Conservation (phyloP, 352 stramenopile genomes). For the Pythium angustatum region DNA sequence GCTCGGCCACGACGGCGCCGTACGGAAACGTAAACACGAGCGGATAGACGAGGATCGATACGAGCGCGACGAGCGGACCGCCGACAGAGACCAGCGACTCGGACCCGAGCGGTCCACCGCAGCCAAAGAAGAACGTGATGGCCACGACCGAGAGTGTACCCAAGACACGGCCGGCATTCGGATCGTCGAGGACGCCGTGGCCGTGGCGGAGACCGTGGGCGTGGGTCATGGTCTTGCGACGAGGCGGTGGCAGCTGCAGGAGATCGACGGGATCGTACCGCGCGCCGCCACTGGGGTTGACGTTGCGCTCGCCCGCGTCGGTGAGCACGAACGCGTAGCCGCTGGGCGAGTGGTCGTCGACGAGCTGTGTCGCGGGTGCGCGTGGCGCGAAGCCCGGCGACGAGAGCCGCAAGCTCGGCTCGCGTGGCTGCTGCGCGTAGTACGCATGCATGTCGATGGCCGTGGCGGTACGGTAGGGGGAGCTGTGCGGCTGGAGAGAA, state of each 20-base stretch:
- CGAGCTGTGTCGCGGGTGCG: background rate
- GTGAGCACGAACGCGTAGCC: slow-evolving; percentile 17
- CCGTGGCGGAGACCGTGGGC: background rate
- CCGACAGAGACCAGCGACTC: slow-evolving; percentile 22
- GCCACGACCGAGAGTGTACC: slow-evolving; percentile 23
- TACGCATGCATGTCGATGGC: too few species aligned
- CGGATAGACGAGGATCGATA: slow-evolving; percentile 75
- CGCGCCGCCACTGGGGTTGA: background rate
- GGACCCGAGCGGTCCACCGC: slow-evolving; percentile 22
- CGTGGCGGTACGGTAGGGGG: too few species aligned
- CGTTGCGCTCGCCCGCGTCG: slow-evolving; percentile 1
- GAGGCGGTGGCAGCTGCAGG: slow-evolving; percentile 4
- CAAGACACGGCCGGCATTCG: slow-evolving; percentile 3
- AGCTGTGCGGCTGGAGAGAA: too few species aligned
- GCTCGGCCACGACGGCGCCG: slow-evolving; percentile 83
- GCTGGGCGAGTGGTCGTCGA: background rate
- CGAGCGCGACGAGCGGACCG: slow-evolving; percentile 52
- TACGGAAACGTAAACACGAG: slow-evolving; percentile 87
- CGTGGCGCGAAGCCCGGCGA: background rate
- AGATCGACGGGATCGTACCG: slow-evolving; percentile 12
- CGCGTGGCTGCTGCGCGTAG: too few species aligned
- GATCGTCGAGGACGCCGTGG: slow-evolving; percentile 1
- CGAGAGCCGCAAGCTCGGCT: slow-evolving; percentile 13
- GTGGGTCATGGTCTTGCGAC: slow-evolving; percentile 4
- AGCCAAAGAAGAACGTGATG: slow-evolving; percentile 47